A percentile compares a stretch with the other conserved stretches of the same genome.
phyloP scores from a whole-genome alignment of 2,329 filamentous ascomycete genomes.

The Nakataea oryzae region DNA sequence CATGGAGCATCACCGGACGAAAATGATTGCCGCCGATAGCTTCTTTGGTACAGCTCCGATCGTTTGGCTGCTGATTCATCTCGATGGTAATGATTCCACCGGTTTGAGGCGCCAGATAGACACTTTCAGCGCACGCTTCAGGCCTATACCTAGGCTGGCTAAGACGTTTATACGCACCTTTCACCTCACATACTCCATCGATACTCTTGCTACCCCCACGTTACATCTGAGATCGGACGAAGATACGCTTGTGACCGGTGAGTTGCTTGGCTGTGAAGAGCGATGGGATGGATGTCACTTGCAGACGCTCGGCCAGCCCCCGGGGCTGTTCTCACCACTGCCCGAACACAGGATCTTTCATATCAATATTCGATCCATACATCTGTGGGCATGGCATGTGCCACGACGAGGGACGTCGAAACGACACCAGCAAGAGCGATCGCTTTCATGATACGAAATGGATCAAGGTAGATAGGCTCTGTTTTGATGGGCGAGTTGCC shows the following conservation, averaged over 20 bases:
- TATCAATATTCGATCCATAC: not conserved
- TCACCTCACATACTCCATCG: no score
- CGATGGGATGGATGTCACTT: not conserved
- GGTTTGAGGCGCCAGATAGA: conserved; percentile 10
- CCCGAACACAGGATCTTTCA: not conserved
- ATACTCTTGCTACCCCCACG: conserved; percentile 16
- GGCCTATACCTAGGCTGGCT: conserved; percentile 11
- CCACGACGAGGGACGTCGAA: not conserved
- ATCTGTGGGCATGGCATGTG: no score
- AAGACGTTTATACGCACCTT: no score
- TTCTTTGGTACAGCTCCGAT: conserved; percentile 32
- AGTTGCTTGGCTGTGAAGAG: not conserved
- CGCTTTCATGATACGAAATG: not conserved
- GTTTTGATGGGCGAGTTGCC: no score
- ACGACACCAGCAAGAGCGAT: not conserved
- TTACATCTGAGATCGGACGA: not conserved
- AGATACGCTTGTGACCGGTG: not conserved
- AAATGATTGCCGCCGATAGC: no score
- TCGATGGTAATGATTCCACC: conserved; percentile 37
- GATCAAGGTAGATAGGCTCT: no score
- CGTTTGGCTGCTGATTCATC: conserved; percentile 33
- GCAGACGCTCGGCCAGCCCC: not conserved
- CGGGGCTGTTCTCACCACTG: not conserved
- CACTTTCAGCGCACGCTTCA: not conserved
- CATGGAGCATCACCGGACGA: no score